Evolutionary conservation across 176 grass and related monocot species (phyloP).

Genomic region (Bromus sterilis): DNA sequence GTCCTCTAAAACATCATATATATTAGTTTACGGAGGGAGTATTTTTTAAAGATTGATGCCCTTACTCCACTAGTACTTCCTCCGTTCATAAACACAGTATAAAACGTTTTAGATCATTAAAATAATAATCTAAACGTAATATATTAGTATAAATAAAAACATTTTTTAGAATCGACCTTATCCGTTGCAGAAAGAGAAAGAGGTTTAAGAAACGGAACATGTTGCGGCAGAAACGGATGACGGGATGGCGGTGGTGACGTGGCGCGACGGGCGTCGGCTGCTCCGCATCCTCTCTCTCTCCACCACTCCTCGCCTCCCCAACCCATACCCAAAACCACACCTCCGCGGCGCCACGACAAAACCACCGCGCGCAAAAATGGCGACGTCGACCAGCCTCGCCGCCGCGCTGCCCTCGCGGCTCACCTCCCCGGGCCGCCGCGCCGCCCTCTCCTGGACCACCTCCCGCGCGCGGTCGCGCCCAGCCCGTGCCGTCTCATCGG

Average conservation of each 20-base stretch:
- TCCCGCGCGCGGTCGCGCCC: constrained; percentile 7
- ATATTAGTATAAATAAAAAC: no score
- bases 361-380: constrained; percentile 19
- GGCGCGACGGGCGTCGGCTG: constrained; percentile 68
- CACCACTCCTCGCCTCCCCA: constrained; percentile 25
- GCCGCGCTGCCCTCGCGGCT: constrained; percentile 45
- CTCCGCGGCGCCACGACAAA: background rate
- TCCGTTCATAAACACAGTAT: no score
- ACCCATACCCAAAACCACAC: background rate
- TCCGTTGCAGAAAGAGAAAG: no score
- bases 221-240: constrained; percentile 22
- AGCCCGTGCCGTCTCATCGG: constrained; percentile 24
- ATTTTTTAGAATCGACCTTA: no score
- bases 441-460: constrained; percentile 24
- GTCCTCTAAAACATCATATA: no score
- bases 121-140: no score
- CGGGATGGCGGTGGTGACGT: constrained; percentile 42
- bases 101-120: no score
- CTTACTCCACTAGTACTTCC: no score
- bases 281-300: constrained; percentile 38
- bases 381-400: constrained; percentile 52
- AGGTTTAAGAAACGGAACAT: background rate
- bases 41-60: no score
- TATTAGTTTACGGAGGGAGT: no score
- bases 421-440: constrained; percentile 25